These are phyloP conservation scores for Fusarium agapanthi DNA, from an alignment of 2,329 filamentous ascomycete species.

Conservation along the genomic window DNA sequence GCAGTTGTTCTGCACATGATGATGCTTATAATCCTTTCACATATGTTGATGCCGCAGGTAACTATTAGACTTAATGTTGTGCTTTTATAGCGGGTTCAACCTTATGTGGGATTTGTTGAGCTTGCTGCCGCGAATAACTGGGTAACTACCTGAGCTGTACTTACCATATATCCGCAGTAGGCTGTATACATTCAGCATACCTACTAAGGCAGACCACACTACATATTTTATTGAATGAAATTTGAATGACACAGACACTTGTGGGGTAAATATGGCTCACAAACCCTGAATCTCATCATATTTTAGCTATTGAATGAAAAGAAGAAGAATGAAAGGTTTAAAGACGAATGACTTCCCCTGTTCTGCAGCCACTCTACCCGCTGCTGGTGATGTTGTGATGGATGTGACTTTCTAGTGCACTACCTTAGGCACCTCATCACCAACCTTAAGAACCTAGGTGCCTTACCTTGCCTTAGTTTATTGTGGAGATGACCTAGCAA, in stretches of 20 bases:
- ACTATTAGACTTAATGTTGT: not conserved
- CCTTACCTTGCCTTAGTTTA: not conserved
- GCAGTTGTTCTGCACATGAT: slow-evolving; percentile 13
- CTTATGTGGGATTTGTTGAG: slow-evolving; percentile 20
- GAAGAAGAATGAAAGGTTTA: not conserved
- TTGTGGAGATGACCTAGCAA: slow-evolving; percentile 26
- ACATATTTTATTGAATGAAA: not conserved
- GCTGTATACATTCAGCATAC: not conserved
- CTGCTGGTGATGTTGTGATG: not conserved
- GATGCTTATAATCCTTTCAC: not conserved
- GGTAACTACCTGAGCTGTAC: not conserved
- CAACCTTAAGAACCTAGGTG: not conserved
- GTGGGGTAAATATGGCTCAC: not conserved
- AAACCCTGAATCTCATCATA: not conserved
- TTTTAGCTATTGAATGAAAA: not conserved
- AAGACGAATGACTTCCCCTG: slow-evolving; percentile 2
- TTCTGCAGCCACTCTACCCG: slow-evolving; percentile 42
- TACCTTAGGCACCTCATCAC: not conserved
- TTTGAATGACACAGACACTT: not conserved
- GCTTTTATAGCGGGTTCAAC: slow-evolving; percentile 24
- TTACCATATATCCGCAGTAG: not conserved
- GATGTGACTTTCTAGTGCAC: not conserved
- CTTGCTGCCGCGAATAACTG: not conserved
- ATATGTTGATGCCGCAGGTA: not conserved
- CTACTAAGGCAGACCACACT: not conserved